Evolutionary conservation across 2,329 filamentous ascomycete species (phyloP), one percentile per base, ranked within the genome.

Genomic region (Aureobasidium pullulans): DNA sequence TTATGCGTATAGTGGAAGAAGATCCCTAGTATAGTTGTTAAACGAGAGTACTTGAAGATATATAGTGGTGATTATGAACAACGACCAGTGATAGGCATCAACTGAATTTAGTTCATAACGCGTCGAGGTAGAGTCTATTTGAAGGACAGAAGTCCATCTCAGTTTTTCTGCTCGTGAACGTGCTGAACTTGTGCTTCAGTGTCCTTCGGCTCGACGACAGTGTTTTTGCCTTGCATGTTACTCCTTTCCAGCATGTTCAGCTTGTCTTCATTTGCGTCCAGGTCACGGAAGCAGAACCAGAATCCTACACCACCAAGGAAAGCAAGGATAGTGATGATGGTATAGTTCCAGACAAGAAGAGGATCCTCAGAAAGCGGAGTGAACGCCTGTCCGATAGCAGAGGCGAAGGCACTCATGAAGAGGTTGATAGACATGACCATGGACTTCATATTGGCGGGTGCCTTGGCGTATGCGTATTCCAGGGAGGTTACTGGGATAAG

Each of bases 301-400:
- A 91, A 90, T 1, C 77, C 76, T 4, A 79, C 62, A 28, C 84
- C 86, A 37, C 85, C 87, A 7, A 85, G 54, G 39, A 83, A 79
- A 0, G 87, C 81, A 54, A 90, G 76, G 60, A 83, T 74, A 6
- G 86, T 84, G 16, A 88, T 80, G 16, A 78, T 70, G 8, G 77
- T 80, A 72, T 91, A 91, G 75, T 90, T 81, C 84, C 84, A 88
- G 54, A 84, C 69, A 64, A 88, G 78, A 62, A 84, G 76, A 23
- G 86, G 87, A 68, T 90, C 83, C 60, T 78, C 79, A 11, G 83
- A 80, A 13, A 79, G 71, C 0, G 85, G 82, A 4, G 82, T 79
- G 19, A 89, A 73, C 4, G 84, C 80, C 65, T 86, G 81, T 1
- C 82, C 84, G 31, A 90, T 72, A 43, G 81, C 81, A 6, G 82